Evolutionary conservation across 2,329 filamentous ascomycete genomes (phyloP), one percentile per base, ranked within the genome.

Genomic region (Gnomoniopsis sp.): DNA sequence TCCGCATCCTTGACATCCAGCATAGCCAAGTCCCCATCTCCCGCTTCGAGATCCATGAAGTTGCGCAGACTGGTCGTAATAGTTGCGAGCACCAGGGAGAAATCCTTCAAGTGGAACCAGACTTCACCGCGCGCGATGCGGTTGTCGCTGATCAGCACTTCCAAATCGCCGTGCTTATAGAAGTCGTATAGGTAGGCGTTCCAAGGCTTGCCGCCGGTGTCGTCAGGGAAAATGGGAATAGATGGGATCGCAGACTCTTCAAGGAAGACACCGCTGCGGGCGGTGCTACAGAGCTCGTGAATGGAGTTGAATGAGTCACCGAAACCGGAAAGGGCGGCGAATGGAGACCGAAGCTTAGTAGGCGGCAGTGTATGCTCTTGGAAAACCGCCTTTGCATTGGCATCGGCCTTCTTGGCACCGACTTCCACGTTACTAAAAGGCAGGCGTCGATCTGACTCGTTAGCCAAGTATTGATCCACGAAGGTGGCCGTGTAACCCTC

Each of bases 171-270:
- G 65, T 93, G 86, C 70, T 85, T 89, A 78, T 84, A 92, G 72
- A 92, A 93, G 70, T 93, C 88, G 60, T 88, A 85, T 0, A 93
- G 73, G 66, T 89, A 89, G 0, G 86, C 85, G 63, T 90, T 90
- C 60, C 86, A 77, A 0, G 81, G 81, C 14, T 71, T 68, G 10
- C 60, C 71, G 62, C 58, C 53, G 2, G 78, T 76, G 55, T 88
- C 82, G 26, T 85, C 74, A 0, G 84, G 82, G 64, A 82, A 82
- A 12, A 90, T 72, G 6, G 79, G 78, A 4, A 92, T 78, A 67
- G 88, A 83, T 0, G 90, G 90, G 23, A 93, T 84, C 1, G 88
- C 86, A 0, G 87, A 81, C 66, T 90, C 82, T 65, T 93, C 90
- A 0, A 93, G 79, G 74, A 91, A 92, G 1, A 93, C 83, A 0